Evolutionary conservation across 192 early-diverging fungal species (phyloP), one percentile per base, ranked within the genome.

Genomic region (Backusella westeae): DNA sequence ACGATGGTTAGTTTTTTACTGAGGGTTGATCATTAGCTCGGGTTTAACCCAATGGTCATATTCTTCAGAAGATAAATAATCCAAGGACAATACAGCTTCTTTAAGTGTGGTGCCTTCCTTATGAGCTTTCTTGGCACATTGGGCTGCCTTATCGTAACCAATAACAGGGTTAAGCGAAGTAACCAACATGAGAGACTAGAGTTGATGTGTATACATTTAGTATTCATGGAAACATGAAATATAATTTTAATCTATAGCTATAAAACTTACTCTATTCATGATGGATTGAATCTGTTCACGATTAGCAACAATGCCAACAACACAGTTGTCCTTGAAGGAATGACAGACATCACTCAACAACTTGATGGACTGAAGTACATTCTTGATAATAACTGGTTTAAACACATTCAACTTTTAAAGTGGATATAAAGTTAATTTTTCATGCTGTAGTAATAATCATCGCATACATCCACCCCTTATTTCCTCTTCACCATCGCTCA

Each of bases 351-450:
- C 95, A 0, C 91, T 85, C 34, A 97, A 74, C 67, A 99, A 84
- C 49, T 92, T 91, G 66, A 96, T 89, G 42, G 96, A 98, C 73
- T 97, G 96, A 52, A 98, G 89, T 49, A 97, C 88, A 82, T 98
- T 98, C 85, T 93, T 91, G 85, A 99, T 98, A 87, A 99, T 90
- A 73, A 99, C 95, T 70, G 98, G 98, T 87, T 99, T 99, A 92
- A 97, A 99, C 42, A 99, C 98, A 84, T 99, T 99, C 73, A 98
- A 87, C 92, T 92, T 76, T 29, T 21, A 69, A 44, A 1, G 23
- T 26, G 3, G 10, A 32, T 17, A 23, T 34, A 15, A 39, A 10
- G 38, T 39, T 39, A 39, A 39, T 39, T 39, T 39, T 39, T 39
- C 10, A 39, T 39, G 10, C 12, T 10, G 38, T 39, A 10, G 10